Evolutionary conservation across 2,329 filamentous ascomycete genomes (phyloP).

Genomic region (Colletotrichum costaricense): DNA sequence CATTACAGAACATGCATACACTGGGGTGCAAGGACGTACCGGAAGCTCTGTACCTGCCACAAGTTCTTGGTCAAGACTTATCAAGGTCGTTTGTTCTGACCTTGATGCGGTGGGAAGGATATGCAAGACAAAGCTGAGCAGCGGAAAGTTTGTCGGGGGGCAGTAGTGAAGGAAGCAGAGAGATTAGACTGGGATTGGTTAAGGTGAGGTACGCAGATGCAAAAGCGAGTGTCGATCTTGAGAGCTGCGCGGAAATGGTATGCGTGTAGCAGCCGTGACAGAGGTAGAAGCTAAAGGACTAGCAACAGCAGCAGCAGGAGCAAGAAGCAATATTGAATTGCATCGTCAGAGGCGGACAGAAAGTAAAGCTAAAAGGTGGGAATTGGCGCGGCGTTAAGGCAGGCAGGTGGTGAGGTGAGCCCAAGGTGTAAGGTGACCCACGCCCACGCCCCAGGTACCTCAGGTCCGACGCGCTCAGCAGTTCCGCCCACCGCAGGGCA

Average conservation of each 20-base stretch:
- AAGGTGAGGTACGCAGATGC: not conserved
- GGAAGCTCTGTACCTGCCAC: not conserved
- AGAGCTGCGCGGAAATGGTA: not conserved
- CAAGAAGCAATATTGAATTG: slow-evolving; percentile 20
- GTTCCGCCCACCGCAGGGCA: no score
- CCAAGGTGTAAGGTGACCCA: not conserved
- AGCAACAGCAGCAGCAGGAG: not conserved
- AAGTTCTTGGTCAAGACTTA: not conserved
- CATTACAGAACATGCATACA: not conserved
- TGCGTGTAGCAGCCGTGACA: not conserved
- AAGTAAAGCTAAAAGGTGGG: slow-evolving; percentile 17
- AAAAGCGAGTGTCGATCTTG: not conserved
- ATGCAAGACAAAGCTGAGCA: not conserved
- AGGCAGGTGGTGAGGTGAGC: not conserved
- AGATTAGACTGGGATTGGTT: not conserved
- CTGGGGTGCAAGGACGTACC: not conserved
- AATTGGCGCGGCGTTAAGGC: slow-evolving; percentile 2
- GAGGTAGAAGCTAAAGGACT: not conserved
- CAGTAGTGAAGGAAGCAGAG: not conserved
- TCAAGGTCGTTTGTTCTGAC: not conserved
- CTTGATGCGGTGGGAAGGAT: not conserved
- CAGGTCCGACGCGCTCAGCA: not conserved
- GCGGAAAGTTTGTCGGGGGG: not conserved
- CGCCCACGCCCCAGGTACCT: not conserved
- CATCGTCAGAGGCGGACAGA: slow-evolving; percentile 21